Evolutionary conservation across 805 yeast genomes (phyloP).

Genomic region (Teunomyces gatunensis): DNA sequence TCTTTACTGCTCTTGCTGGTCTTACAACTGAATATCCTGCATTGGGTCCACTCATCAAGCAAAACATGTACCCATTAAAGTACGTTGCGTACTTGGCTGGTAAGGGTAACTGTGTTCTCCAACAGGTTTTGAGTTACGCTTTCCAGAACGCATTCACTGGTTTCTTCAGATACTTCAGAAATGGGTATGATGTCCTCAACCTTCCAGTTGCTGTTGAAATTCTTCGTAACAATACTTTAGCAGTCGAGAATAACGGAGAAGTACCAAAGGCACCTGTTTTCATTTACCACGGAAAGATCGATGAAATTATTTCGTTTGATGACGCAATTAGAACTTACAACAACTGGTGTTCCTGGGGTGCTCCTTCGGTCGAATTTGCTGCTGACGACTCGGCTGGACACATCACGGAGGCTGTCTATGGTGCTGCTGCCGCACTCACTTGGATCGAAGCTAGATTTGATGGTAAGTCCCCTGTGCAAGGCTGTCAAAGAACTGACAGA

Average conservation of each 20-base stretch:
- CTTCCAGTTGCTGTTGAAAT: conserved; percentile 16
- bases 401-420: conserved; percentile 12
- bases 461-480: conserved; percentile 13
- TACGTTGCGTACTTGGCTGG: background rate
- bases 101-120: background rate
- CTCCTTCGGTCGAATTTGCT: conserved; percentile 9
- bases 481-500: conserved; percentile 39
- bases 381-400: conserved; percentile 13
- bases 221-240: conserved; percentile 12
- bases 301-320: conserved; percentile 10
- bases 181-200: conserved; percentile 11
- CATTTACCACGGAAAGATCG: conserved; percentile 10
- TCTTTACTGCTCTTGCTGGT: conserved; percentile 28
- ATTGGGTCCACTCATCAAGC: conserved; percentile 6
- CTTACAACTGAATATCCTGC: conserved; percentile 29
- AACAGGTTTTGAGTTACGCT: background rate
- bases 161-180: background rate
- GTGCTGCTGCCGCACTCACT: conserved; percentile 14
- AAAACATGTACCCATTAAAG: background rate
- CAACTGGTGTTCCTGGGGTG: conserved; percentile 11
- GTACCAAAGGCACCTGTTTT: conserved; percentile 10
- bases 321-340: conserved; percentile 8
- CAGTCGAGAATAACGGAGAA: conserved; percentile 5
- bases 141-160: background rate
- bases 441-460: conserved; percentile 17